Evolutionary conservation across 1,284 basidiomycete species (phyloP), one percentile per base, ranked within the genome.

Genomic region (Crucibulum parvulum): DNA sequence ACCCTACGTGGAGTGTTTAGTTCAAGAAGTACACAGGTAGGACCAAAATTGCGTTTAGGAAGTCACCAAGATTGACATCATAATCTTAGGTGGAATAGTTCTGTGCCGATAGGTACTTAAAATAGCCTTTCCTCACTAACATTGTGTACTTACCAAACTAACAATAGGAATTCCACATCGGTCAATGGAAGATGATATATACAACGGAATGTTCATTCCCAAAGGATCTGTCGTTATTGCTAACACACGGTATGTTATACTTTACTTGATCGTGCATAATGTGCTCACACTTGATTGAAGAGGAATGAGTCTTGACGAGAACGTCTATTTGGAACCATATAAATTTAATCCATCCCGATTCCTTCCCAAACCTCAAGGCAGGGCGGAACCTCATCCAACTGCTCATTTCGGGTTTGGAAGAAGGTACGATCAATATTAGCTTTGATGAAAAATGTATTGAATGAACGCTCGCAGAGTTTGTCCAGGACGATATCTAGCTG

Each of bases 181-280:
- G 1, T 39, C 60, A 8, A 51, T 56, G 16, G 62, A 62, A 45
- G 66, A 70, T 35, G 65, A 66, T 51, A 48, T 58, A 10, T 72
- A 70, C 46, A 61, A 66, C 34, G 69, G 66, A 3, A 63, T 62
- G 53, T 62, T 66, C 15, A 72, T 73, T 35, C 70, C 70, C 0
- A 63, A 66, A 56, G 67, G 66, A 7, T 57, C 69, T 8, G 51
- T 68, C 37, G 52, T 72, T 41, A 59, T 72, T n/a, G 52, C 56
- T 3, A 68, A 68, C 51, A 53, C 57, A 5, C 51, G 62, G 67
- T 69, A 53, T 9, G 55, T 63, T 46, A 35, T 35, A 7, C 6
- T 24, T 53, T 8, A 9, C 9, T 18, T n/a, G 10, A 53, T 4
- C 51, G 38, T 6, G 24, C 18, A 38, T 41, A 35, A 34, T 9